Percentiles rank a stretch among this genome's conserved stretches.
These are phyloP conservation scores for Amauroascus niger DNA, from an alignment of 2,329 filamentous ascomycete species.

Conservation along the genomic window DNA sequence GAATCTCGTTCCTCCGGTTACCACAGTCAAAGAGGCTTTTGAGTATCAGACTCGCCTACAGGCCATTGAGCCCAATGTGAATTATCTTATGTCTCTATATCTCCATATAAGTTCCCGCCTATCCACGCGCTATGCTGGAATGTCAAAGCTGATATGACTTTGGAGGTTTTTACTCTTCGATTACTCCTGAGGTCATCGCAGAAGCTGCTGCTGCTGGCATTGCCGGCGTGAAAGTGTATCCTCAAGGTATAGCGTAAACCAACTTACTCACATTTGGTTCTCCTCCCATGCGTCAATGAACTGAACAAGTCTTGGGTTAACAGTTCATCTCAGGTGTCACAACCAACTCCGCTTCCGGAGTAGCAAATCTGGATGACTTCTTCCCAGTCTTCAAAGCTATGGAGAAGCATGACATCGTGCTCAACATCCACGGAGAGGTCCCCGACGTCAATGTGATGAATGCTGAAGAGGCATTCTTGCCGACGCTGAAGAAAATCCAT, in stretches of 20 bases:
- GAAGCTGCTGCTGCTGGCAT: constrained; percentile 57
- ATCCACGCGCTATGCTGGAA: not conserved
- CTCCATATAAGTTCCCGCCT: constrained; percentile 30
- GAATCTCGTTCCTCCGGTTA: constrained; percentile 56
- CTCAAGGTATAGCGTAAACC: constrained; percentile 17
- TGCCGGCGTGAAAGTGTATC: constrained; percentile 57
- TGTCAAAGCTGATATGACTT: not conserved
- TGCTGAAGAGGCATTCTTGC: constrained; percentile 68
- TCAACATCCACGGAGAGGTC: constrained; percentile 92
- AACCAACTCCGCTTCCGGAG: constrained; percentile 47
- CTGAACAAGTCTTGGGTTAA: not conserved
- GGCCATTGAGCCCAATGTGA: constrained; percentile 52
- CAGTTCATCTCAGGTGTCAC: constrained; percentile 37
- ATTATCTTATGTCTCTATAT: constrained; percentile 66
- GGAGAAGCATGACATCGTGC: constrained; percentile 70
- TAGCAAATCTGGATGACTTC: constrained; percentile 37
- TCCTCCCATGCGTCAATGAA: not conserved
- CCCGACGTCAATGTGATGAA: constrained; percentile 55
- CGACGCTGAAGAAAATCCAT: constrained; percentile 65
- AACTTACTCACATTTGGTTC: not conserved
- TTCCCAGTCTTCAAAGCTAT: constrained; percentile 71
- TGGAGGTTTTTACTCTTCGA: constrained; percentile 40
- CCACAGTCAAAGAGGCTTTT: constrained; percentile 52
- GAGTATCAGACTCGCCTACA: constrained; percentile 56
- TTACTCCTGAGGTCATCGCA: constrained; percentile 60